Conservation (phyloP, 345 rosid species). For the Populus tremula region DNA sequence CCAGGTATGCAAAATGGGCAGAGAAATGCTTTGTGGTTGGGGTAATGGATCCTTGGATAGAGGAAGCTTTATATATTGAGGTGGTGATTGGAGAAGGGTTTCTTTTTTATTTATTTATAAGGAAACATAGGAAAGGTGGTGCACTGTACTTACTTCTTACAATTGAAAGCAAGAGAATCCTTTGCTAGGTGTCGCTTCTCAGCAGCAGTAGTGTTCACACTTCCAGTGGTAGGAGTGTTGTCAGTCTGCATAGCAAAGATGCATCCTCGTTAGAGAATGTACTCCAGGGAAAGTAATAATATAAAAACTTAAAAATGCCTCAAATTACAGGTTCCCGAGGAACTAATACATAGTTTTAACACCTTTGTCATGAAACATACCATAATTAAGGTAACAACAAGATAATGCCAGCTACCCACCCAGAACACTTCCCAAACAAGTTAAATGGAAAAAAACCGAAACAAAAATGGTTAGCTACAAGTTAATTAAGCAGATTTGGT, state of each 20-base stretch:
- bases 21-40: background rate
- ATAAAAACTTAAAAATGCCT: slow-evolving; percentile 6
- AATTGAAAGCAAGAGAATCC: slow-evolving; percentile 87
- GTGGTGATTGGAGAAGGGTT: background rate
- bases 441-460: background rate
- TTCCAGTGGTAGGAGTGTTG: slow-evolving; percentile 94
- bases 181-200: slow-evolving; percentile 92
- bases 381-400: background rate
- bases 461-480: background rate
- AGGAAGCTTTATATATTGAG: too few species aligned
- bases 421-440: background rate
- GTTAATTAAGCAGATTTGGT: background rate
- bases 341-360: background rate
- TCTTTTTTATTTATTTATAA: too few species aligned
- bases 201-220: slow-evolving; percentile 67
- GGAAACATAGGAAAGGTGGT: background rate
- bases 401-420: background rate
- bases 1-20: background rate
- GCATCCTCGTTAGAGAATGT: slow-evolving; percentile 8
- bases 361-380: background rate
- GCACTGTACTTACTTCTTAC: slow-evolving; percentile 70
- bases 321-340: background rate
- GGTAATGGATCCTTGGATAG: too few species aligned
- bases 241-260: slow-evolving; percentile 63
- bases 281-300: background rate